These are phyloP conservation scores for Striga hermonthica DNA, from an alignment of 305 asterid species.

Conservation along the genomic window DNA sequence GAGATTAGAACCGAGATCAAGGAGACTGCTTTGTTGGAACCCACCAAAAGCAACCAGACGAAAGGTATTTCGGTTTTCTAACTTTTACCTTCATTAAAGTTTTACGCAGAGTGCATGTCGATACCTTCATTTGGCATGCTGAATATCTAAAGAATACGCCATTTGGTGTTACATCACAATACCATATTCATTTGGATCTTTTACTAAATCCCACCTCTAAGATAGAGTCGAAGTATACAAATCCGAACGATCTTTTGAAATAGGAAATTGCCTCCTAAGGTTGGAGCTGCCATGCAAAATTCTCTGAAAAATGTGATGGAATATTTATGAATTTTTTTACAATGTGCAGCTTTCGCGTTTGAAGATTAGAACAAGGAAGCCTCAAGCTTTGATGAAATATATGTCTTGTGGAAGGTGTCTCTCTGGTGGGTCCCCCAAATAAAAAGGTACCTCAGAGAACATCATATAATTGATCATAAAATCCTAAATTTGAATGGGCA, in stretches of 20 bases:
- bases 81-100: no score
- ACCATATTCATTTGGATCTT: no score
- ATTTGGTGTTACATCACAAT: no score
- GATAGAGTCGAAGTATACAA: no score
- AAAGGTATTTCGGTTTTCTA: conserved; percentile 33
- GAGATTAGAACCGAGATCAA: conserved; percentile 48
- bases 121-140: background rate
- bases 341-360: conserved; percentile 69
- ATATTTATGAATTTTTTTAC: background rate
- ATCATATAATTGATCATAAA: background rate
- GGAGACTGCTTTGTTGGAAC: conserved; percentile 55
- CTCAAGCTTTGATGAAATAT: conserved; percentile 57
- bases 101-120: background rate
- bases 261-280: no score
- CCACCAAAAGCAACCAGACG: conserved; percentile 38
- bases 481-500: background rate
- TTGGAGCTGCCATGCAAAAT: no score
- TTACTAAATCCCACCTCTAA: no score
- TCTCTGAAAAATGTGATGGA: background rate
- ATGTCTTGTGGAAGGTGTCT: conserved; percentile 84
- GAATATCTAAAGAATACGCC: background rate
- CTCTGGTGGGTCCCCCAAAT: conserved; percentile 56
- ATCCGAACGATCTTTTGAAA: no score
- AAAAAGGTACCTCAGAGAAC: conserved; percentile 39
- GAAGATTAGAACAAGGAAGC: conserved; percentile 65